Percentiles rank a stretch among this genome's conserved stretches.
These are phyloP conservation scores for Solanum rostratum DNA, from an alignment of 257 asterid genomes.

Conservation along the genomic window DNA sequence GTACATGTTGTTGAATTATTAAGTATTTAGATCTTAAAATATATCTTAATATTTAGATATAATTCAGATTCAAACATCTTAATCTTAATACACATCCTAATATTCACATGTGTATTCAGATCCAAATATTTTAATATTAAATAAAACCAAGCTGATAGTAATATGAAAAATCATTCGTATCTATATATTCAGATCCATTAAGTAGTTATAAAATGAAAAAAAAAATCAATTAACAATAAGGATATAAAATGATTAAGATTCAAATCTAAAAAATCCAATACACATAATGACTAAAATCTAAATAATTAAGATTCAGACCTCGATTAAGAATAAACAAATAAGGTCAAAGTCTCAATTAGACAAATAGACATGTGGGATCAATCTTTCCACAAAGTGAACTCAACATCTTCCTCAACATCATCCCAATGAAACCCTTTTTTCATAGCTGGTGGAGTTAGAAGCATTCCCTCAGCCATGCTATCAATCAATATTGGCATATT, in stretches of 20 bases:
- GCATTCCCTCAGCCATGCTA: conserved; percentile 84
- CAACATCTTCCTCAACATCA: conserved; percentile 14
- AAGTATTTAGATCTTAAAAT: neutral
- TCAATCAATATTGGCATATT: conserved; percentile 59
- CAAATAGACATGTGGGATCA: neutral
- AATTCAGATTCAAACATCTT: neutral
- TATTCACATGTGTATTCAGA: neutral
- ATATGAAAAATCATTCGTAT: neutral
- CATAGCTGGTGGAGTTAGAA: conserved; percentile 66
- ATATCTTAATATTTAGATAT: neutral
- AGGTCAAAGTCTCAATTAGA: neutral
- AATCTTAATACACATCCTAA: neutral
- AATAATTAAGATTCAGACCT: neutral
- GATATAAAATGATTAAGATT: neutral
- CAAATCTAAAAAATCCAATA: neutral
- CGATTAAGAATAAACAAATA: neutral
- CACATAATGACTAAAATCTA: neutral
- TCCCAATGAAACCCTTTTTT: conserved; percentile 47
- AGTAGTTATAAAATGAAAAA: neutral
- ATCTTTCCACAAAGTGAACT: conserved; percentile 39
- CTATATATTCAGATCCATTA: neutral
- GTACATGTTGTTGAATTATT: neutral
- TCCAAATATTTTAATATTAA: neutral
- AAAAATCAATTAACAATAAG: neutral
- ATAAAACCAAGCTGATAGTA: neutral